Percentiles rank a stretch among this genome's conserved stretches.
Evolutionary conservation across 164 flowering plant genomes (phyloP).

Genomic region (Echeveria elegans): DNA sequence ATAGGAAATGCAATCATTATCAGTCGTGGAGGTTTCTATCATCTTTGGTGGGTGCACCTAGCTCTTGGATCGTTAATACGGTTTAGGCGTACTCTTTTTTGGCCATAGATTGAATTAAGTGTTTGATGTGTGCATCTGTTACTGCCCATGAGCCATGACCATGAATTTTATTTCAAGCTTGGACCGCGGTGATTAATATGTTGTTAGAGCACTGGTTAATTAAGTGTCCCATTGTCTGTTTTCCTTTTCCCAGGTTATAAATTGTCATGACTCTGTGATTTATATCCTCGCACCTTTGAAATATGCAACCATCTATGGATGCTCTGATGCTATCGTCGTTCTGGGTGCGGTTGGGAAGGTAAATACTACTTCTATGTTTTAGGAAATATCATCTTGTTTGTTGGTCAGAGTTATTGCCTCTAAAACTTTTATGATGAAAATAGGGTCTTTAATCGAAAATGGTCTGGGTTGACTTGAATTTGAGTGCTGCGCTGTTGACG

Average conservation of each 20-base stretch:
- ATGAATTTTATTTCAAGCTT: not conserved
- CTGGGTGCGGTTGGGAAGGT: conserved; percentile 99
- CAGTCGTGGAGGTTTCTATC: not conserved
- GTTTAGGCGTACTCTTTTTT: not conserved
- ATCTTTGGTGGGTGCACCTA: not conserved
- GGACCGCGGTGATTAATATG: not conserved
- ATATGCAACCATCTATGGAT: conserved; percentile 90
- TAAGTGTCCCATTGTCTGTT: not conserved
- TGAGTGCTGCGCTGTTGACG: not conserved
- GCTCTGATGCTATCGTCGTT: conserved; percentile 92
- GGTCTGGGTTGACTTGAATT: not conserved
- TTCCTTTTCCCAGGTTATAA: conserved; percentile 82
- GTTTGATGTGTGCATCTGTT: not conserved
- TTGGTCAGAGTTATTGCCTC: not conserved
- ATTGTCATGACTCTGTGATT: conserved; percentile 93
- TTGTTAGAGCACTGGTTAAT: not conserved
- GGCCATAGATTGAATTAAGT: not conserved
- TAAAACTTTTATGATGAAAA: not conserved
- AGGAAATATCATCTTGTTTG: not conserved
- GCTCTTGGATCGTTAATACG: not conserved
- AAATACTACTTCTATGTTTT: conserved; percentile 2
- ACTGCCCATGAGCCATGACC: no score
- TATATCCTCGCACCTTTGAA: conserved; percentile 85
- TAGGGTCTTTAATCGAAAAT: not conserved
- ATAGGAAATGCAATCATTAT: not conserved